Percentiles rank a stretch among this genome's conserved stretches.
Conservation (phyloP, 2,329 filamentous ascomycete species). For the Parastagonospora nodorum region DNA sequence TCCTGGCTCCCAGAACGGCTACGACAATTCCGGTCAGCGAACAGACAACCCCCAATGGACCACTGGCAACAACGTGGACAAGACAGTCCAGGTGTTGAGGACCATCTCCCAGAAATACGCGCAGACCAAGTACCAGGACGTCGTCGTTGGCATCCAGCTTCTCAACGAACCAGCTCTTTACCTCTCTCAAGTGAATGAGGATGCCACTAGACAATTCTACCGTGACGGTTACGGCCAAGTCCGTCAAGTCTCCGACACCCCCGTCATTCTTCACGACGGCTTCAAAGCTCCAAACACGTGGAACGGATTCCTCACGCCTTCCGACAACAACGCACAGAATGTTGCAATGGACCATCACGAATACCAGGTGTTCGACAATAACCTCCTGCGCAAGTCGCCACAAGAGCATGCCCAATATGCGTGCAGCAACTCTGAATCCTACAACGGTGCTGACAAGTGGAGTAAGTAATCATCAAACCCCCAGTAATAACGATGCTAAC, state of each 20-base stretch:
- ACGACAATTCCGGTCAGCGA: conserved; percentile 64
- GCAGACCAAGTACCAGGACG: conserved; percentile 58
- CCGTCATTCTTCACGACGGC: conserved; percentile 64
- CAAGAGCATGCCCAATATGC: conserved; percentile 61
- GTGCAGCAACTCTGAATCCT: conserved; percentile 59
- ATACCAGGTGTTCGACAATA: conserved; percentile 66
- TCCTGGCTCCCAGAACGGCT: conserved; percentile 64
- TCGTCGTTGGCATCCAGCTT: conserved; percentile 62
- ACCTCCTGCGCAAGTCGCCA: conserved; percentile 56
- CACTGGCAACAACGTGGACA: conserved; percentile 53
- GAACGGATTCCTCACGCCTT: conserved; percentile 64
- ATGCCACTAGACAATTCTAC: conserved; percentile 59
- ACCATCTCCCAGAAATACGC: conserved; percentile 64
- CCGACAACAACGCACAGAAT: conserved; percentile 56
- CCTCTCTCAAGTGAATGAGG: conserved; percentile 52
- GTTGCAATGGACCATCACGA: conserved; percentile 71
- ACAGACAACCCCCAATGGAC: conserved; percentile 52
- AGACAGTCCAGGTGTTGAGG: conserved; percentile 62
- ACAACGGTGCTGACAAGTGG: conserved; percentile 65
- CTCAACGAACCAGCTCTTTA: conserved; percentile 60
- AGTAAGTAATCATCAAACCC: conserved; percentile 22
- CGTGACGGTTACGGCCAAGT: conserved; percentile 58
- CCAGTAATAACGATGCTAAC: neutral
- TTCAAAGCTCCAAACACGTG: conserved; percentile 60
- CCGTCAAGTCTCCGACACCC: conserved; percentile 51